These are phyloP conservation scores for Chenopodium formosanum DNA, from an alignment of 148 eudicot genomes.

Conservation along the genomic window DNA sequence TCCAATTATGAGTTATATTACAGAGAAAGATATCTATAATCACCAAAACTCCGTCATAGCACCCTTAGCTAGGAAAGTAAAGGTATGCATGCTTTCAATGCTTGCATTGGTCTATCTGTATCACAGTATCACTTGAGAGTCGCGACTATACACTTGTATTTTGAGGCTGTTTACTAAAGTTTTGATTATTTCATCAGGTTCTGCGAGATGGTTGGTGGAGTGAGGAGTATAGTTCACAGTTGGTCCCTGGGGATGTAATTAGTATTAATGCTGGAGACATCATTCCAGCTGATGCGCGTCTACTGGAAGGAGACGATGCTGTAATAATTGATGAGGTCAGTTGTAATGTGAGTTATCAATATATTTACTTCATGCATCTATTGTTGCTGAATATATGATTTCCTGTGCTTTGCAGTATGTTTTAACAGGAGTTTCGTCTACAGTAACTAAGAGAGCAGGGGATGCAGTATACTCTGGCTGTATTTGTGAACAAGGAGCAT, in stretches of 20 bases:
- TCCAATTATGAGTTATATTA: no score
- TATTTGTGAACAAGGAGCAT: slow-evolving; percentile 15
- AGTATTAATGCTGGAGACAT: slow-evolving; percentile 5
- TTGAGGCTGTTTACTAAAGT: no score
- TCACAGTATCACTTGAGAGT: no score
- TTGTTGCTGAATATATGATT: neutral
- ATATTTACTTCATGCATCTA: no score
- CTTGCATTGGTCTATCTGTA: no score
- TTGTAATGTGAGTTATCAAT: neutral
- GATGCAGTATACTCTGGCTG: slow-evolving; percentile 7
- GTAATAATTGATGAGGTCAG: neutral
- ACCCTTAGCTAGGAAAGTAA: no score
- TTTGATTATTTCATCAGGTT: neutral
- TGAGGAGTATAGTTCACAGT: neutral
- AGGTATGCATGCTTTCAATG: no score
- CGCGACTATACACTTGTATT: no score
- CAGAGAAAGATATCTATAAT: no score
- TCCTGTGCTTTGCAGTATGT: neutral
- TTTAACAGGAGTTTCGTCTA: neutral
- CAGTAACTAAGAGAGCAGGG: neutral
- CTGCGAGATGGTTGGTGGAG: slow-evolving; percentile 1
- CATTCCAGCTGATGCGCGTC: slow-evolving; percentile 11
- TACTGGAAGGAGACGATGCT: neutral
- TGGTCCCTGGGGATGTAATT: slow-evolving; percentile 10
- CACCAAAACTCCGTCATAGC: no score